A percentile compares a stretch with the other conserved stretches of the same genome.
Evolutionary conservation across 176 grass and related monocot genomes (phyloP).

Genomic region (Oryza longistaminata): DNA sequence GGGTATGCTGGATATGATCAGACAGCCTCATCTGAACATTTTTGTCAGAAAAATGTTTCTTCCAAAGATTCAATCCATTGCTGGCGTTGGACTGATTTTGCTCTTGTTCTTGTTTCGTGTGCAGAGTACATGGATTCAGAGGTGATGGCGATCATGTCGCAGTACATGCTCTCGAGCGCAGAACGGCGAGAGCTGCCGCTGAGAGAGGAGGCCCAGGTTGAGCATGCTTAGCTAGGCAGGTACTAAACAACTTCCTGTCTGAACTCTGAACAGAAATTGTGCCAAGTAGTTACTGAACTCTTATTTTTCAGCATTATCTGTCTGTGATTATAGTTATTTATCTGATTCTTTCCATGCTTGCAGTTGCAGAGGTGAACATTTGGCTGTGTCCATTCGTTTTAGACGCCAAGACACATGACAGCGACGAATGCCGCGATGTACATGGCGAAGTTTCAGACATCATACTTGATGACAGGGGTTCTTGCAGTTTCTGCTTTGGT

Average conservation of each 20-base stretch:
- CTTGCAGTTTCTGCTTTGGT: background rate
- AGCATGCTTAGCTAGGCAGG: slow-evolving; percentile 31
- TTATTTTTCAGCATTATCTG: too few species aligned
- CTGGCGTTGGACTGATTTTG: background rate
- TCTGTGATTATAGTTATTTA: background rate
- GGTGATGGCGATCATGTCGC: slow-evolving; percentile 84
- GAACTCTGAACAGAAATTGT: background rate
- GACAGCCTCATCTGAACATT: background rate
- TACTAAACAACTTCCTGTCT: background rate
- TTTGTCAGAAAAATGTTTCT: background rate
- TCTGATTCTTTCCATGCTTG: background rate
- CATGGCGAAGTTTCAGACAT: background rate
- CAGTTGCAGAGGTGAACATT: background rate
- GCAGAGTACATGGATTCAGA: slow-evolving; percentile 93
- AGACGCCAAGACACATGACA: background rate
- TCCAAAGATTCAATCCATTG: background rate
- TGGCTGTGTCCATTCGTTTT: background rate
- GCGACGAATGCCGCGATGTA: background rate
- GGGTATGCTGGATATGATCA: slow-evolving; percentile 48
- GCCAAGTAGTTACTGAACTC: background rate
- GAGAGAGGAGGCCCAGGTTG: slow-evolving; percentile 46
- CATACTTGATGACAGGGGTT: background rate
- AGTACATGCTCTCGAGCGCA: slow-evolving; percentile 87
- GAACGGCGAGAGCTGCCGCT: slow-evolving; percentile 56
- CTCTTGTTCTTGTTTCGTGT: background rate